These are phyloP conservation scores for Tylopilus vinaceipallidus DNA, from an alignment of 768 basidiomycete genomes.

Conservation along the genomic window DNA sequence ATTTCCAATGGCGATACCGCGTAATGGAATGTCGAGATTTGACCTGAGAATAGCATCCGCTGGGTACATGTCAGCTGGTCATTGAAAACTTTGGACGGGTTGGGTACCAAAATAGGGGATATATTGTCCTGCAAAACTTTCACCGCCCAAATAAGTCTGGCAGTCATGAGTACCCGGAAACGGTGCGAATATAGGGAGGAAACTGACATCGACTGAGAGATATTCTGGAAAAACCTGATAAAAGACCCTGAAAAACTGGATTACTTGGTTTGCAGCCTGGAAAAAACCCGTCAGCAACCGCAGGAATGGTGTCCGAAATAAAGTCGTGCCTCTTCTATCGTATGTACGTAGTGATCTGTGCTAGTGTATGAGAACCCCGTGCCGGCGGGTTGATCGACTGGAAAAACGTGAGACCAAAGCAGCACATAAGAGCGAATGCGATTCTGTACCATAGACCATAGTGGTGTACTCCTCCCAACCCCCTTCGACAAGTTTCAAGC, in stretches of 20 bases:
- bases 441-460: conserved; percentile 78
- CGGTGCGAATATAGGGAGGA: not conserved
- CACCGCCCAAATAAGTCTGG: conserved; percentile 94
- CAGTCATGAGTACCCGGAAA: conserved; percentile 8
- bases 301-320: not conserved
- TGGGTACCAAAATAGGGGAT: conserved; percentile 87
- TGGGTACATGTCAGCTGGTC: conserved; percentile 32
- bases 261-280: conserved; percentile 73
- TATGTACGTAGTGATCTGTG: conserved; percentile 82
- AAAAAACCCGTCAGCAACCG: conserved; percentile 1
- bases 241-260: conserved; percentile 85
- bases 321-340: conserved; percentile 59
- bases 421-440: not conserved
- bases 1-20: conserved; percentile 90
- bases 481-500: conserved; percentile 72
- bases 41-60: conserved; percentile 76
- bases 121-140: conserved; percentile 97
- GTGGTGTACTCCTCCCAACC: conserved; percentile 98
- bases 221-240: conserved; percentile 93
- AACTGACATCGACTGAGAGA: conserved; percentile 71
- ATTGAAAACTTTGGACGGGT: not conserved
- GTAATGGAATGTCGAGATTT: conserved; percentile 57
- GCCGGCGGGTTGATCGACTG: conserved; percentile 97
- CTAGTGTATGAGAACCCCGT: conserved; percentile 92
- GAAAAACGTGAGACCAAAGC: conserved; percentile 8